phyloP scores from a whole-genome alignment of 2,329 filamentous ascomycete genomes.

The Trichoderma koningii region DNA sequence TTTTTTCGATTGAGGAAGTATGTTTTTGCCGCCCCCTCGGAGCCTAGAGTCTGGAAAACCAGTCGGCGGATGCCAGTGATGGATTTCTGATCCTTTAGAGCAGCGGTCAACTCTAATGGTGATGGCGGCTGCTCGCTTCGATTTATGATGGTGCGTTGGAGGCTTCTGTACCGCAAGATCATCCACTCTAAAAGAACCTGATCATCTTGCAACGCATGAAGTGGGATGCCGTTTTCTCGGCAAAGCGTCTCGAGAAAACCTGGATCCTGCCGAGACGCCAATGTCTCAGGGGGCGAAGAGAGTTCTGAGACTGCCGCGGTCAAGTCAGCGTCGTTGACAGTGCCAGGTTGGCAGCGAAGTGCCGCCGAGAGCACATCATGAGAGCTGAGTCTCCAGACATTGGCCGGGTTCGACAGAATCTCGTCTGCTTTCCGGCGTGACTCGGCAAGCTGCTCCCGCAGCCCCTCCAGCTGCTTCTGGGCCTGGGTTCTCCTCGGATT shows the following conservation, averaged over 20 bases:
- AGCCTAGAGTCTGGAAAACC: conserved; percentile 36
- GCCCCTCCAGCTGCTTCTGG: conserved; percentile 34
- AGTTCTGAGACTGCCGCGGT: background rate
- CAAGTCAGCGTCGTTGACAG: background rate
- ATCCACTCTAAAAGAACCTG: conserved; percentile 43
- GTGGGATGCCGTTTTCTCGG: conserved; percentile 39
- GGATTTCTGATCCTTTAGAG: conserved; percentile 33
- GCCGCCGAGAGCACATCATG: conserved; percentile 48
- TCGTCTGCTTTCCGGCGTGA: conserved; percentile 35
- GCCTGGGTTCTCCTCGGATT: conserved; percentile 33
- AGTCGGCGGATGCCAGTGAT: conserved; percentile 38
- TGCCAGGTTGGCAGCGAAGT: conserved; percentile 35
- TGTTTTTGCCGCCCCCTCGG: conserved; percentile 30
- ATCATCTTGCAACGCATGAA: conserved; percentile 36
- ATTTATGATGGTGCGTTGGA: conserved; percentile 26
- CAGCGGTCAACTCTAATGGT: conserved; percentile 29
- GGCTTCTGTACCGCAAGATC: conserved; percentile 34
- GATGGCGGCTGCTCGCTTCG: conserved; percentile 12
- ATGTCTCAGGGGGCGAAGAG: background rate
- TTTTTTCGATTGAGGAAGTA: conserved; percentile 27
- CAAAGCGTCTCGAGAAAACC: conserved; percentile 32
- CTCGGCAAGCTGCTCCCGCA: conserved; percentile 38
- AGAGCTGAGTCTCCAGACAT: conserved; percentile 45
- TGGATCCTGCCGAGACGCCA: background rate
- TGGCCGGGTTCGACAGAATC: conserved; percentile 32